phyloP scores from a whole-genome alignment of 441 rosid genomes.

The Gossypium aridum region DNA sequence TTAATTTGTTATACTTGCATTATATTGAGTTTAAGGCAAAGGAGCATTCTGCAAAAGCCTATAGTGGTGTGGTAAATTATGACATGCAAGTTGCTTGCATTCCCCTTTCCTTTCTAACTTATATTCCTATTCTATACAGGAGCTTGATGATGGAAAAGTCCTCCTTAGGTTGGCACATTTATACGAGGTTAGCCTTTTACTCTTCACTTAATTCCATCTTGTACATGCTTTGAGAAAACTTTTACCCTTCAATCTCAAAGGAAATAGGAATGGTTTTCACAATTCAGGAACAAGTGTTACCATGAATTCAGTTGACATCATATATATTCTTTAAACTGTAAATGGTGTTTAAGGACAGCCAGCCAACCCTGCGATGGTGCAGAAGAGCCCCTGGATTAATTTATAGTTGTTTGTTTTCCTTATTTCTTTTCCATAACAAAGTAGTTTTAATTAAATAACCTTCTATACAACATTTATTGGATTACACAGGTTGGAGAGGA shows the following conservation, averaged over 20 bases:
- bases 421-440: neutral
- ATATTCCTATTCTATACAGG: conserved; percentile 28
- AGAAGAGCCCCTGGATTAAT: neutral
- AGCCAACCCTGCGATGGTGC: neutral
- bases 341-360: neutral
- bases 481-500: conserved; percentile 42
- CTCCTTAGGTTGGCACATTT: conserved; percentile 69
- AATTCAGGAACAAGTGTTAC: neutral
- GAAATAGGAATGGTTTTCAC: neutral
- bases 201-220: conserved; percentile 8
- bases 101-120: neutral
- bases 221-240: neutral
- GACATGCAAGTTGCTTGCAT: conserved; percentile 9
- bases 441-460: neutral
- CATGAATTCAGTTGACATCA: neutral
- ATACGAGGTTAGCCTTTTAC: conserved; percentile 38
- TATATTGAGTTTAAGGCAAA: neutral
- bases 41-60: neutral
- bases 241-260: neutral
- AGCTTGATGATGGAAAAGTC: conserved; percentile 49
- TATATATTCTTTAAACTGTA: neutral
- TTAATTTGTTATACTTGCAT: neutral
- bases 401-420: neutral
- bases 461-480: neutral
- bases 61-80: neutral